Percentiles rank a stretch among this genome's conserved stretches.
These are phyloP conservation scores for Orbilia oligospora DNA, from an alignment of 2,329 filamentous ascomycete species.

Conservation along the genomic window DNA sequence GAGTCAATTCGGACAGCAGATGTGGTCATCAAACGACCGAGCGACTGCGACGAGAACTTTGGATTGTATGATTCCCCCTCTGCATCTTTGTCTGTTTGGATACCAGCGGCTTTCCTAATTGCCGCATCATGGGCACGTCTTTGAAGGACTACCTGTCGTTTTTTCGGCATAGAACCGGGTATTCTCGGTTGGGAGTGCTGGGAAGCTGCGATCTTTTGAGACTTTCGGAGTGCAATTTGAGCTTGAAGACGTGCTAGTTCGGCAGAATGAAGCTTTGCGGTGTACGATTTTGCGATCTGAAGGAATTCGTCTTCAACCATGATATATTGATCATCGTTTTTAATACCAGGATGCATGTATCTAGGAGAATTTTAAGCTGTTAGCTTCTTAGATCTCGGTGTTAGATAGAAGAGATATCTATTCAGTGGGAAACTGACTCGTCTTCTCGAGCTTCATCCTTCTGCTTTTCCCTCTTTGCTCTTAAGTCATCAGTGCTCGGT, in stretches of 20 bases:
- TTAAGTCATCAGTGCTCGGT: constrained; percentile 7
- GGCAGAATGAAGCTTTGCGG: constrained; percentile 79
- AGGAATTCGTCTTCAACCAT: constrained; percentile 88
- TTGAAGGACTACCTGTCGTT: constrained; percentile 42
- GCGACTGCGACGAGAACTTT: constrained; percentile 46
- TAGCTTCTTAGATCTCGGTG: neutral
- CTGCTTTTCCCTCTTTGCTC: neutral
- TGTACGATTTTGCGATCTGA: constrained; percentile 78
- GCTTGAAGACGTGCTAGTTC: constrained; percentile 80
- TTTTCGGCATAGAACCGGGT: constrained; percentile 41
- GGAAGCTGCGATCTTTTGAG: constrained; percentile 32
- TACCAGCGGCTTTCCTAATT: constrained; percentile 36
- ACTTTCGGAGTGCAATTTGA: constrained; percentile 41
- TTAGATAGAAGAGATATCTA: neutral
- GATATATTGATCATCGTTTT: constrained; percentile 77
- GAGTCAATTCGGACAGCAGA: constrained; percentile 39
- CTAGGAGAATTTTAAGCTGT: constrained; percentile 11
- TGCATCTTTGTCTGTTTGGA: neutral
- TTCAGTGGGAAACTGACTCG: constrained; percentile 22
- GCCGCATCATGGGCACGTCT: constrained; percentile 49
- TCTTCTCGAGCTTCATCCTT: constrained; percentile 31
- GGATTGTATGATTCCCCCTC: constrained; percentile 39
- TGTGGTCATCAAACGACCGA: constrained; percentile 47
- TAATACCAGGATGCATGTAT: constrained; percentile 55
- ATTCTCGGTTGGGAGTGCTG: constrained; percentile 46